Evolutionary conservation across 257 asterid species (phyloP).

Genomic region (Primulina eburnea): DNA sequence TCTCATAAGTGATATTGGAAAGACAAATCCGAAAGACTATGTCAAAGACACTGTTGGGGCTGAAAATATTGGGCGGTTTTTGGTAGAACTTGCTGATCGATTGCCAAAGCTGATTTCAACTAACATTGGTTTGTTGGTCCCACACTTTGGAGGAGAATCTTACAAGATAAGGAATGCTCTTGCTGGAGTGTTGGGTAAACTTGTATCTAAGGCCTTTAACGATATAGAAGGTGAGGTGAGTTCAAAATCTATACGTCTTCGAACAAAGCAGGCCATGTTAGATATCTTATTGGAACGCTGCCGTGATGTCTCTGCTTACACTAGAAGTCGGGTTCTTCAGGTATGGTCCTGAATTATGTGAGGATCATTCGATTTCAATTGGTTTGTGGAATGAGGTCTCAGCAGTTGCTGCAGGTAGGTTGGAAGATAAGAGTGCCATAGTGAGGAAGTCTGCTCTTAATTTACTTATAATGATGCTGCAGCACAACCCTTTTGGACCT

Average conservation of each 20-base stretch:
- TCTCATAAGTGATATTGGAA: conserved; percentile 84
- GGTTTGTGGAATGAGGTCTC: conserved; percentile 99
- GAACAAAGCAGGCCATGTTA: conserved; percentile 95
- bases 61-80: conserved; percentile 88
- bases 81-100: conserved; percentile 80
- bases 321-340: conserved; percentile 97
- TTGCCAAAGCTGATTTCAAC: conserved; percentile 78
- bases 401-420: conserved; percentile 84
- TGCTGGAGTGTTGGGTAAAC: conserved; percentile 85
- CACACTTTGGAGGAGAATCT: conserved; percentile 96
- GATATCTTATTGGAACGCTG: conserved; percentile 95
- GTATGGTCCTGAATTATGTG: conserved; percentile 97
- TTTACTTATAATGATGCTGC: conserved; percentile 87
- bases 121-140: conserved; percentile 84
- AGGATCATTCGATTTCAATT: conserved; percentile 84
- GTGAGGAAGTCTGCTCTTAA: conserved; percentile 94
- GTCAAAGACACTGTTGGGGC: conserved; percentile 92
- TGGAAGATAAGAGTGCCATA: conserved; percentile 97
- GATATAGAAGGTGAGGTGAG: conserved; percentile 78
- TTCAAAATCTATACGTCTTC: conserved; percentile 76
- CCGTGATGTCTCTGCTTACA: conserved; percentile 92
- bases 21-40: conserved; percentile 74
- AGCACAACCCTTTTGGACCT: conserved; percentile 98
- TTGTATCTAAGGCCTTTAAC: conserved; percentile 79
- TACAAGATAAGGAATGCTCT: conserved; percentile 96